Evolutionary conservation across 495 filamentous ascomycete genomes (phyloP).

Genomic region (Niebla homalea): DNA sequence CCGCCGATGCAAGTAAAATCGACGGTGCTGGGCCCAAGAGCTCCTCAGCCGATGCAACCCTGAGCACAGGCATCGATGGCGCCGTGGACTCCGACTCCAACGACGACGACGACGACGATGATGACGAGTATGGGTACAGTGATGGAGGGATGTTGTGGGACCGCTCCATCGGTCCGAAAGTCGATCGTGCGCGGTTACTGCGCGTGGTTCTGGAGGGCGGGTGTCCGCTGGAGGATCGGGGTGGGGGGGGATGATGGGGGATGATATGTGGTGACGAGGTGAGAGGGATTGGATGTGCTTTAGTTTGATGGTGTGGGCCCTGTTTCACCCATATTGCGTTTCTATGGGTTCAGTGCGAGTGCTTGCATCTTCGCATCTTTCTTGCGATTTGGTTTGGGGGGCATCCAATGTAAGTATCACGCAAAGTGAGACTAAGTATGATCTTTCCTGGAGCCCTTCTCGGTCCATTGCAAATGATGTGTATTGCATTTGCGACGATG

Average conservation of each 20-base stretch:
- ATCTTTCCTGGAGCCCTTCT: too few relatives aligned
- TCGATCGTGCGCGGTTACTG: conserved; percentile 13
- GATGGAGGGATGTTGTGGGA: conserved; percentile 1
- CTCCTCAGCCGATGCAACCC: too few relatives aligned
- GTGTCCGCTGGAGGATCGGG: conserved; percentile 12
- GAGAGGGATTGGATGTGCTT: not conserved
- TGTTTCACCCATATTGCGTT: too few relatives aligned
- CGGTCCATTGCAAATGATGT: too few relatives aligned
- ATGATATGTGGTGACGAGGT: not conserved
- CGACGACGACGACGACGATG: conserved; percentile 4
- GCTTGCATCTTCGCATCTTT: too few relatives aligned
- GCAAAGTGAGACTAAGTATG: too few relatives aligned
- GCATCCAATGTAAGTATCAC: too few relatives aligned
- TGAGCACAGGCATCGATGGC: not conserved
- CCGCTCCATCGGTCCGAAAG: conserved; percentile 15
- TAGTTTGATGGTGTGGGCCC: not conserved
- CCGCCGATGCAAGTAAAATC: too few relatives aligned
- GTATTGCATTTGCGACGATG: too few relatives aligned
- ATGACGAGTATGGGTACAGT: not conserved
- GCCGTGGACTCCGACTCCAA: not conserved
- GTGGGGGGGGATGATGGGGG: not conserved
- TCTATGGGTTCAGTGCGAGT: too few relatives aligned
- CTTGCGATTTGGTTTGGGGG: too few relatives aligned
- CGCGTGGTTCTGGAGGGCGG: conserved; percentile 12
- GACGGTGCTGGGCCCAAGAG: too few relatives aligned